A percentile compares a stretch with the other conserved stretches of the same genome.
Conservation (phyloP, 306 rosid genomes). For the Cicer yamashitae region DNA sequence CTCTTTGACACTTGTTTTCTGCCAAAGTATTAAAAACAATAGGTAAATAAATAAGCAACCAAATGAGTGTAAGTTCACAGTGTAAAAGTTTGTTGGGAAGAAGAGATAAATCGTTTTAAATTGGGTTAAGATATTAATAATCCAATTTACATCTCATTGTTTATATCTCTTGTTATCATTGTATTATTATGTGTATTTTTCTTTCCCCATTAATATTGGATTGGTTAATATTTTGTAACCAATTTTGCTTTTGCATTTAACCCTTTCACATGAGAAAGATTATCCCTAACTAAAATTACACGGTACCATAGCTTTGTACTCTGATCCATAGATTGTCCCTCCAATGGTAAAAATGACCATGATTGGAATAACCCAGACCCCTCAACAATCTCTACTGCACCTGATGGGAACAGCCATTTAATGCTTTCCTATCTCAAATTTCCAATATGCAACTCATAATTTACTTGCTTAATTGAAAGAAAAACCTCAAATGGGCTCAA, state of each 20-base stretch:
- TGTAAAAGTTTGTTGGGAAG: constrained; percentile 4
- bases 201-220: constrained; percentile 1
- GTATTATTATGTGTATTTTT: background rate
- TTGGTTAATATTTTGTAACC: constrained; percentile 15
- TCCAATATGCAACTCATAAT: too few relatives aligned
- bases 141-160: background rate
- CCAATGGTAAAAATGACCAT: background rate
- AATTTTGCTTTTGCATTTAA: background rate
- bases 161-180: background rate
- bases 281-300: background rate
- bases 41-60: constrained; percentile 44
- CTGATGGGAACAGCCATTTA: background rate
- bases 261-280: background rate
- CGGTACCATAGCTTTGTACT: background rate
- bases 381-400: constrained; percentile 1
- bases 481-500: background rate
- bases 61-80: constrained; percentile 31
- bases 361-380: background rate
- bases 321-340: background rate
- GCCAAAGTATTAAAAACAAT: constrained; percentile 47
- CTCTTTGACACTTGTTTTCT: constrained; percentile 93
- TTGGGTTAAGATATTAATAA: background rate
- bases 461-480: background rate
- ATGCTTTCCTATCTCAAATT: background rate
- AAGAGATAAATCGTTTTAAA: background rate